A percentile compares a stretch with the other conserved stretches of the same genome.
Conservation (phyloP, 129 eudicot genomes). For the Lactuca sativa region DNA sequence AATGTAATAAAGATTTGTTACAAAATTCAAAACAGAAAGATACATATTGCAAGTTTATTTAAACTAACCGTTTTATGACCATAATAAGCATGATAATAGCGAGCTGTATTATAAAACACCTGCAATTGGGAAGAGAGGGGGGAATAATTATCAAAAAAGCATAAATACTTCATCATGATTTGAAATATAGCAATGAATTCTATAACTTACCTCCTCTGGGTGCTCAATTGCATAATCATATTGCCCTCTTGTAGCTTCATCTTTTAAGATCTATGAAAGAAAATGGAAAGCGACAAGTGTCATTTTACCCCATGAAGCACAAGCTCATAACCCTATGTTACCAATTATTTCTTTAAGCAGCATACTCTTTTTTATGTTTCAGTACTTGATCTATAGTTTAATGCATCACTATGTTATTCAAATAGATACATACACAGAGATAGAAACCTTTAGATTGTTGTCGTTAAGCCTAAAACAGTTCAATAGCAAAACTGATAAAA, state of each 20-base stretch:
- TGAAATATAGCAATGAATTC: background rate
- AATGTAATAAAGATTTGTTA: constrained; percentile 9
- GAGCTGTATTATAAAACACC: constrained; percentile 89
- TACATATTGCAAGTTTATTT: background rate
- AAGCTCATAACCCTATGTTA: constrained; percentile 7
- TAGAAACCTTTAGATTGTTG: background rate
- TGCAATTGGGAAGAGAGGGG: constrained; percentile 12
- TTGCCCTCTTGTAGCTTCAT: constrained; percentile 85
- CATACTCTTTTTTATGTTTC: background rate
- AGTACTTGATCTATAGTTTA: background rate
- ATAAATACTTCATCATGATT: background rate
- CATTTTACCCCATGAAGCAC: background rate
- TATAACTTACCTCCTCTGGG: constrained; percentile 81
- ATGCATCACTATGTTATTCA: background rate
- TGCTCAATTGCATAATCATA: constrained; percentile 98
- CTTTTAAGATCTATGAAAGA: constrained; percentile 70
- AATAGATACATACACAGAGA: background rate
- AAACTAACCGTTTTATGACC: constrained; percentile 85
- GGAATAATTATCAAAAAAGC: background rate
- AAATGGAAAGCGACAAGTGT: constrained; percentile 11
- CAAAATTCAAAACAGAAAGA: background rate
- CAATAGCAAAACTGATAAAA: constrained; percentile 3
- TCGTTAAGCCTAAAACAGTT: background rate
- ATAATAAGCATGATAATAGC: constrained; percentile 90
- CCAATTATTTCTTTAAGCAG: background rate